phyloP scores from a whole-genome alignment of 306 rosid species.

The Biancaea sappan region DNA sequence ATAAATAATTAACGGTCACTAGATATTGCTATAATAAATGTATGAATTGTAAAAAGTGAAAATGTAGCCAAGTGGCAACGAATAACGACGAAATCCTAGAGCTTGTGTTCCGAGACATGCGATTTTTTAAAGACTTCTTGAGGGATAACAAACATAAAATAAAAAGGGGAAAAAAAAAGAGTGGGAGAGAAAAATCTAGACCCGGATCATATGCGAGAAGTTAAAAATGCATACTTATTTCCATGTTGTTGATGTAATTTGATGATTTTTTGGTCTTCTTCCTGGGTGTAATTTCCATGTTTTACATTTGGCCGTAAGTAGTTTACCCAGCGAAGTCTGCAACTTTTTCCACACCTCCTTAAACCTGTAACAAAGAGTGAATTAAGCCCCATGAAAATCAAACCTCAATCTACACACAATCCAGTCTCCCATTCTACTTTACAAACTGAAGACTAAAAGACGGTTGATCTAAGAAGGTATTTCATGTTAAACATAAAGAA shows the following conservation, averaged over 20 bases:
- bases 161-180: no score
- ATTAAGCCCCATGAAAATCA: not conserved
- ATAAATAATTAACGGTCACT: not conserved
- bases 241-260: slow-evolving; percentile 58
- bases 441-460: no score
- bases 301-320: slow-evolving; percentile 64
- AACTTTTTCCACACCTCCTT: slow-evolving; percentile 81
- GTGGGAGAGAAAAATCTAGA: not conserved
- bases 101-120: not conserved
- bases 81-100: not conserved
- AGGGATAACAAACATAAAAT: not conserved
- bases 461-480: not conserved
- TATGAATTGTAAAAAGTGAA: no score
- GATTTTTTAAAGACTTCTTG: not conserved
- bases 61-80: not conserved
- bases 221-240: slow-evolving; percentile 51
- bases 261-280: slow-evolving; percentile 59
- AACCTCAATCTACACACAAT: no score
- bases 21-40: no score
- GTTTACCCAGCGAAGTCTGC: slow-evolving; percentile 80
- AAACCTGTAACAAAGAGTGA: slow-evolving; percentile 47
- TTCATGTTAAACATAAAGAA: not conserved
- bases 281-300: slow-evolving; percentile 55
- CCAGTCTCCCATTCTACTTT: no score
- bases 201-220: not conserved